These are phyloP conservation scores for Psidium friedrichsthalianum DNA, from an alignment of 345 rosid genomes.

Conservation along the genomic window DNA sequence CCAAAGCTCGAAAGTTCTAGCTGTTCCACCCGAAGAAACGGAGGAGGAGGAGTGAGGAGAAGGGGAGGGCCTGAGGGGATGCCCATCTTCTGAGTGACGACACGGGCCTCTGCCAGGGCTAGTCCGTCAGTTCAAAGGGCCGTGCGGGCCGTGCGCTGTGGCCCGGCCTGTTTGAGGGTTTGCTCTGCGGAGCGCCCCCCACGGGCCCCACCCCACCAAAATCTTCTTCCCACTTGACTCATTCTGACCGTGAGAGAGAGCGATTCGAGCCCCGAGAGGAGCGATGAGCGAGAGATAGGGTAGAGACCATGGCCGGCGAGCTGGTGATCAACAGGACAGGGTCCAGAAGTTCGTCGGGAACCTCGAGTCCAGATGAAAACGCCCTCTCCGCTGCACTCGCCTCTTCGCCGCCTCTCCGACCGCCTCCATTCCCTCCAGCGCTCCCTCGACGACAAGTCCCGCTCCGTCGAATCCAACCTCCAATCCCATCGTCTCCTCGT, in stretches of 20 bases:
- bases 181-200: background rate
- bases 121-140: background rate
- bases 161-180: background rate
- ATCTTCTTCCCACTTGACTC: background rate
- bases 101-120: background rate
- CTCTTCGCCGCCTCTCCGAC: constrained; percentile 26
- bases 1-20: background rate
- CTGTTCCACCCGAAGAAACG: background rate
- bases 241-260: background rate
- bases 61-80: background rate
- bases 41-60: background rate
- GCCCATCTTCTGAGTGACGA: background rate
- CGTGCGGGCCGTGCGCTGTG: background rate
- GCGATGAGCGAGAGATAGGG: background rate
- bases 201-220: too few species aligned
- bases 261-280: too few species aligned
- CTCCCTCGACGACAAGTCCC: constrained; percentile 20
- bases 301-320: constrained; percentile 13
- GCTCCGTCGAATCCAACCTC: constrained; percentile 30
- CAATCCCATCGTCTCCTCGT: constrained; percentile 20
- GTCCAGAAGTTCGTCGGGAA: constrained; percentile 29
- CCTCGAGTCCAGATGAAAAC: constrained; percentile 28
- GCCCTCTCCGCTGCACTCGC: constrained; percentile 30
- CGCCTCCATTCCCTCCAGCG: constrained; percentile 32
- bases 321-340: constrained; percentile 10